phyloP scores from a whole-genome alignment of 2,329 filamentous ascomycete genomes.

The Apiospora pterosperma region DNA sequence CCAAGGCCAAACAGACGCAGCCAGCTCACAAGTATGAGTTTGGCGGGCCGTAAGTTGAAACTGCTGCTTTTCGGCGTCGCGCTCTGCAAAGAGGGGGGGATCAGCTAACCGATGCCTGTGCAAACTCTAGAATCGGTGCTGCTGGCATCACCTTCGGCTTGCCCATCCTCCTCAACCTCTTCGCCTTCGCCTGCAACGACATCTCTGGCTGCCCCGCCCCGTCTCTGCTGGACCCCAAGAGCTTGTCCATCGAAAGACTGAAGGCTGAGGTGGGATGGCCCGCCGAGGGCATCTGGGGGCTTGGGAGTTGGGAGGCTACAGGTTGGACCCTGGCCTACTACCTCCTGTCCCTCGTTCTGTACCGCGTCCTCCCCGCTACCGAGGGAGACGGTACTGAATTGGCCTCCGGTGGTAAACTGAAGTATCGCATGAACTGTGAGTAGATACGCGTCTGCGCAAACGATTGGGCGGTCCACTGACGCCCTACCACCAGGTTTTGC shows the following conservation, averaged over 20 bases:
- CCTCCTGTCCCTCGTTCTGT: slow-evolving; percentile 68
- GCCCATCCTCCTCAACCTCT: slow-evolving; percentile 73
- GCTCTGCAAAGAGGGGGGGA: neutral
- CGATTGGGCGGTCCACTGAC: neutral
- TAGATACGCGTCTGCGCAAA: neutral
- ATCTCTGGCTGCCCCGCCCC: slow-evolving; percentile 86
- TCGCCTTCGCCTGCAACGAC: slow-evolving; percentile 89
- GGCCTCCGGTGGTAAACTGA: slow-evolving; percentile 67
- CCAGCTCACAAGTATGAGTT: slow-evolving; percentile 37
- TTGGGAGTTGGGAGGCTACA: slow-evolving; percentile 67
- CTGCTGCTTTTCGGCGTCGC: neutral
- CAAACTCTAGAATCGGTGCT: slow-evolving; percentile 62
- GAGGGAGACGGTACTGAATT: slow-evolving; percentile 70
- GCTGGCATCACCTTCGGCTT: slow-evolving; percentile 76
- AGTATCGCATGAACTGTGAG: slow-evolving; percentile 78
- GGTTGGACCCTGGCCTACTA: slow-evolving; percentile 77
- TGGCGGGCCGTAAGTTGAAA: slow-evolving; percentile 40
- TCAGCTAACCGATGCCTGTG: slow-evolving; percentile 3
- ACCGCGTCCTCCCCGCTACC: slow-evolving; percentile 72
- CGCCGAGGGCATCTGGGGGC: slow-evolving; percentile 61
- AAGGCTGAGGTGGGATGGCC: slow-evolving; percentile 84
- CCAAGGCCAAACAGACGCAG: slow-evolving; percentile 18
- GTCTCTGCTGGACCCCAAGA: slow-evolving; percentile 70
- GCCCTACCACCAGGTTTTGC: slow-evolving; percentile 56
- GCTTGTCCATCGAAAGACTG: slow-evolving; percentile 66